phyloP scores from a whole-genome alignment of 768 basidiomycete genomes.

The Pleurotus eryngii region DNA sequence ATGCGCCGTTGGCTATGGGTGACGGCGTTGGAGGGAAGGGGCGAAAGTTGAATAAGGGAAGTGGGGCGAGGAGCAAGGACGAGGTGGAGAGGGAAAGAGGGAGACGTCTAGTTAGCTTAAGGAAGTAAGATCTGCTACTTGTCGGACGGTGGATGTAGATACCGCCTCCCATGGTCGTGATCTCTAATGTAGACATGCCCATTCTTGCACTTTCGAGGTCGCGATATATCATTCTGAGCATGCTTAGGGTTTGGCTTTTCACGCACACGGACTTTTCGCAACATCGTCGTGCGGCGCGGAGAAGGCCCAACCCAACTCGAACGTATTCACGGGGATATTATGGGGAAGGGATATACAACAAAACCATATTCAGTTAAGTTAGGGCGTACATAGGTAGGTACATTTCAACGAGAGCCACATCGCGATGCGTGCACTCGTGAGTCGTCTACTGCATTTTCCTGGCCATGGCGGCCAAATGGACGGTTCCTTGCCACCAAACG shows the following conservation, averaged over 20 bases:
- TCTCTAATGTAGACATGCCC: no score
- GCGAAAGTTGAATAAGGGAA: constrained; percentile 69
- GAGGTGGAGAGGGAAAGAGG: constrained; percentile 84
- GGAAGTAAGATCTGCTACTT: constrained; percentile 33
- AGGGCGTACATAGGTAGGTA: background rate
- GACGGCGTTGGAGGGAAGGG: constrained; percentile 76
- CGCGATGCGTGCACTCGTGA: background rate
- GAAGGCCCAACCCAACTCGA: no score
- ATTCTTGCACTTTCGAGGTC: no score
- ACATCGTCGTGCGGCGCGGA: no score
- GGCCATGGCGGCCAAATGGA: constrained; percentile 45
- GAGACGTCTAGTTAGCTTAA: constrained; percentile 67
- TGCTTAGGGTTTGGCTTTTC: no score
- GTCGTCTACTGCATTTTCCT: constrained; percentile 5
- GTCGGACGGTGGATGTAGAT: no score
- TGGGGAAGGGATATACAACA: no score
- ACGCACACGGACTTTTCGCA: no score
- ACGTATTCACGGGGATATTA: no score
- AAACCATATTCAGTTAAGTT: no score
- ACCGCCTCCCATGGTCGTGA: no score
- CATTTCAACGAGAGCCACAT: background rate
- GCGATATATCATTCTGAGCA: no score
- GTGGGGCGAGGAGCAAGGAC: constrained; percentile 60
- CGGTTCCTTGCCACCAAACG: constrained; percentile 79
- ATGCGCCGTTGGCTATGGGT: constrained; percentile 78